A percentile compares a stretch with the other conserved stretches of the same genome.
These are phyloP conservation scores for Xylariaceae sp. DNA, from an alignment of 2,329 filamentous ascomycete genomes.

Conservation along the genomic window DNA sequence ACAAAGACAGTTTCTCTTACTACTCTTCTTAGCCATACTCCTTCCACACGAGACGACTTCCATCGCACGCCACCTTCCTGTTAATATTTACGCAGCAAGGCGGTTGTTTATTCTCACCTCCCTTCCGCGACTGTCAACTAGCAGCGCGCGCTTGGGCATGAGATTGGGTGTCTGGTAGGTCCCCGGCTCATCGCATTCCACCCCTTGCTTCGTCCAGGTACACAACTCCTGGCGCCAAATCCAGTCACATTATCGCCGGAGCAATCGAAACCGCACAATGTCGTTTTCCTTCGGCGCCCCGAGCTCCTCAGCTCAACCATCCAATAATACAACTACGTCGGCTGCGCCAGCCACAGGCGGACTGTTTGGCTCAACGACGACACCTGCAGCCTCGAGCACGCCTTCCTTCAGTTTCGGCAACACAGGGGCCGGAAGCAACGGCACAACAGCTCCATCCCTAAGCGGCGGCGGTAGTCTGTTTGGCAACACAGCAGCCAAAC, in stretches of 20 bases:
- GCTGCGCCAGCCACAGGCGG: conserved; percentile 31
- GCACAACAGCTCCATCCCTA: conserved; percentile 19
- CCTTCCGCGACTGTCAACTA: neutral
- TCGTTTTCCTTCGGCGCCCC: conserved; percentile 31
- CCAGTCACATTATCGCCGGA: conserved; percentile 10
- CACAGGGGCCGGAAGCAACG: conserved; percentile 18
- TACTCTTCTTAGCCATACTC: neutral
- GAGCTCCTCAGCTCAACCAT: conserved; percentile 26
- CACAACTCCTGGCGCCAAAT: conserved; percentile 1
- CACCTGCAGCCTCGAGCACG: conserved; percentile 17
- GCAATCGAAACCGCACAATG: conserved; percentile 23
- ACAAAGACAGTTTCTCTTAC: neutral
- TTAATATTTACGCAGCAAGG: conserved; percentile 2
- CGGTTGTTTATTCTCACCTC: neutral
- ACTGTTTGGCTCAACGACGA: conserved; percentile 30
- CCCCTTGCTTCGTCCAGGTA: neutral
- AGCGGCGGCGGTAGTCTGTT: conserved; percentile 29
- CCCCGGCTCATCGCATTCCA: neutral
- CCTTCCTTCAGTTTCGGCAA: conserved; percentile 40
- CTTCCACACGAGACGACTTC: neutral
- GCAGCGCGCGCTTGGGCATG: conserved; percentile 10
- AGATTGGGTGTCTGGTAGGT: conserved; percentile 14
- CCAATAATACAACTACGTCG: conserved; percentile 34
- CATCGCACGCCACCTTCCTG: neutral
- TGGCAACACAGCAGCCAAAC: conserved; percentile 28